Conservation (phyloP, 345 rosid genomes). For the Erucastrum elatum region DNA sequence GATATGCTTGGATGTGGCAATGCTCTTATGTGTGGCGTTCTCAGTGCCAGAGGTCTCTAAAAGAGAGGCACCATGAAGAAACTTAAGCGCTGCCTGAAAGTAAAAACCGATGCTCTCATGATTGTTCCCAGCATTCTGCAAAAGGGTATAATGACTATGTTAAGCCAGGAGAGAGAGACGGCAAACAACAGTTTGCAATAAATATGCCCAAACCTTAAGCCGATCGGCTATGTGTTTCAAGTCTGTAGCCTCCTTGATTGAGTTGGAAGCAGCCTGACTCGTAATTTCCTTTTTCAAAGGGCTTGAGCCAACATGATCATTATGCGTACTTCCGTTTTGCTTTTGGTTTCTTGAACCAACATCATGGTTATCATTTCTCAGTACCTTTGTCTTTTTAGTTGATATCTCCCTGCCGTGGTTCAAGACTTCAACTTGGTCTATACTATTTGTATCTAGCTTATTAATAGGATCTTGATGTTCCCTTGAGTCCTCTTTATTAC, state of each 20-base stretch:
- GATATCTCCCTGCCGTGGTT: conserved; percentile 44
- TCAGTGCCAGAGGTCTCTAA: conserved; percentile 56
- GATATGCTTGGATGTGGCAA: conserved; percentile 48
- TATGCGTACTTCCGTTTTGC: conserved; percentile 54
- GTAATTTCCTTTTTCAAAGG: conserved; percentile 72
- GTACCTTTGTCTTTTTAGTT: conserved; percentile 45
- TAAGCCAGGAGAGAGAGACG: conserved; percentile 18
- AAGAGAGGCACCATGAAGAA: conserved; percentile 68
- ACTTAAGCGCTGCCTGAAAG: conserved; percentile 78
- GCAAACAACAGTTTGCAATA: conserved; percentile 14
- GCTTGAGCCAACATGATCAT: conserved; percentile 61
- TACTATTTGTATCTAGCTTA: conserved; percentile 40
- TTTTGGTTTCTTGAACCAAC: conserved; percentile 41
- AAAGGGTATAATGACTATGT: conserved; percentile 18
- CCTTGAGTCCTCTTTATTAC: conserved; percentile 42
- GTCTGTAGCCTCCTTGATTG: conserved; percentile 88
- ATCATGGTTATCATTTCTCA: conserved; percentile 41
- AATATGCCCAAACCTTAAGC: conserved; percentile 54
- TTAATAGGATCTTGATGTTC: conserved; percentile 42
- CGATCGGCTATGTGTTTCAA: conserved; percentile 97
- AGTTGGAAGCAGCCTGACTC: conserved; percentile 61
- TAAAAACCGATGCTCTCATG: conserved; percentile 61
- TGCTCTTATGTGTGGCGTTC: conserved; percentile 44
- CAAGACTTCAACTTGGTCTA: conserved; percentile 46
- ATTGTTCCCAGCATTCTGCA: conserved; percentile 52